These are phyloP conservation scores for Hypoxylon perforatum DNA, from an alignment of 495 filamentous ascomycete genomes.

Conservation along the genomic window DNA sequence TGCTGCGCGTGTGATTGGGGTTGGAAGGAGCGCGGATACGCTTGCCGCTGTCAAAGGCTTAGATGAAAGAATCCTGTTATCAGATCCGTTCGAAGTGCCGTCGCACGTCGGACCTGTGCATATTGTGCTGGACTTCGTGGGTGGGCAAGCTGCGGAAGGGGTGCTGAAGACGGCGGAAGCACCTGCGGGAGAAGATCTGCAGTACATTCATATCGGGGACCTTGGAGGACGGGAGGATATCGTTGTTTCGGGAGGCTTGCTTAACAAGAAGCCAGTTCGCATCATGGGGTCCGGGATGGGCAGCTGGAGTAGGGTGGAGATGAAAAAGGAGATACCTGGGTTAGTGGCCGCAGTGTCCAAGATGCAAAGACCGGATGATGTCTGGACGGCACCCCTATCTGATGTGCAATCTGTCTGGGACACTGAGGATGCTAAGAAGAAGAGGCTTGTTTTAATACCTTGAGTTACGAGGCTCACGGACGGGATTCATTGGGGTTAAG, in stretches of 20 bases:
- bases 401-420: conserved; percentile 19
- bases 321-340: conserved; percentile 12
- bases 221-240: conserved; percentile 10
- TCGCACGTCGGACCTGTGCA: conserved; percentile 40
- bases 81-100: conserved; percentile 34
- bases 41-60: conserved; percentile 43
- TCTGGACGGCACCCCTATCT: conserved; percentile 19
- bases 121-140: conserved; percentile 26
- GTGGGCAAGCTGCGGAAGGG: conserved; percentile 1
- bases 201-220: conserved; percentile 19
- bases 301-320: conserved; percentile 12
- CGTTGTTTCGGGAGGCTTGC: conserved; percentile 3
- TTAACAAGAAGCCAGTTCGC: conserved; percentile 14
- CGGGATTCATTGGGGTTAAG: no score
- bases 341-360: conserved; percentile 11
- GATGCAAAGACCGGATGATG: conserved; percentile 10
- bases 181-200: conserved; percentile 11
- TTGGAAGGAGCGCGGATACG: conserved; percentile 45
- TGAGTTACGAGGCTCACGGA: no score
- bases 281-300: conserved; percentile 23
- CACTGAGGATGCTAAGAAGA: conserved; percentile 3
- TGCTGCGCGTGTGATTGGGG: conserved; percentile 49
- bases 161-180: conserved; percentile 8
- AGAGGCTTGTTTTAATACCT: conserved; percentile 25
- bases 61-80: conserved; percentile 47